phyloP scores from a whole-genome alignment of 1,284 basidiomycete genomes.

The Rhodotorula glutinis region DNA sequence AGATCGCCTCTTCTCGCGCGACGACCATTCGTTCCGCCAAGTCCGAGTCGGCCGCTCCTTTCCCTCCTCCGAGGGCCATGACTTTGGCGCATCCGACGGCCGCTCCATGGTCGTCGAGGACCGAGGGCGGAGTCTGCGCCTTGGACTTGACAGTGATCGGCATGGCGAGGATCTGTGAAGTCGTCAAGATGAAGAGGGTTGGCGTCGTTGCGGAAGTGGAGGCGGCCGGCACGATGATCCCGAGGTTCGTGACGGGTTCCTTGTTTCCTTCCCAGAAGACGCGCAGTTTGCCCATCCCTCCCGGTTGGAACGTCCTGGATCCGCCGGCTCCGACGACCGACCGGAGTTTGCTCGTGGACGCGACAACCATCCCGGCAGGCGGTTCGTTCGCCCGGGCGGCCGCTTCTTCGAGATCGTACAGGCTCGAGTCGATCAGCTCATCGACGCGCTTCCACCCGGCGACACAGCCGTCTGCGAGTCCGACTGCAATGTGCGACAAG shows the following conservation, averaged over 20 bases:
- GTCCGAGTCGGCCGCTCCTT: constrained; percentile 6
- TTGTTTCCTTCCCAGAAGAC: constrained; percentile 42
- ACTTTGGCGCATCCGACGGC: constrained; percentile 79
- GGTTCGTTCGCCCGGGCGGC: constrained; percentile 17
- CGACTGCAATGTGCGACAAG: constrained; percentile 83
- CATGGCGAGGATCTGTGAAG: constrained; percentile 72
- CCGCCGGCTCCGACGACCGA: constrained; percentile 47
- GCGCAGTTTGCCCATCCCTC: constrained; percentile 44
- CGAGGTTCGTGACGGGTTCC: constrained; percentile 90
- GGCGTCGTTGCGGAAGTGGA: constrained; percentile 5
- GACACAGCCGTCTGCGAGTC: constrained; percentile 90
- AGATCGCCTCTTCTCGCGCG: constrained; percentile 88
- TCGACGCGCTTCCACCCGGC: constrained; percentile 85
- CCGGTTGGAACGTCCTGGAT: constrained; percentile 44
- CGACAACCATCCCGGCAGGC: not conserved
- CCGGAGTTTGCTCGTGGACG: not conserved
- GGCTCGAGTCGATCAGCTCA: constrained; percentile 57
- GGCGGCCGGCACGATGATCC: constrained; percentile 58
- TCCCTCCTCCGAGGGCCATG: constrained; percentile 58
- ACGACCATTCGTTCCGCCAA: constrained; percentile 64
- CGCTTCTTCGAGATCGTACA: constrained; percentile 23
- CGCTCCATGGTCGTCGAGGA: constrained; percentile 81
- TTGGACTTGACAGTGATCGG: constrained; percentile 56
- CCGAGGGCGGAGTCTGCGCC: constrained; percentile 50
- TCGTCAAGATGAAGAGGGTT: constrained; percentile 78